These are phyloP conservation scores for Citrus trifoliata DNA, from an alignment of 345 rosid species.

Conservation along the genomic window DNA sequence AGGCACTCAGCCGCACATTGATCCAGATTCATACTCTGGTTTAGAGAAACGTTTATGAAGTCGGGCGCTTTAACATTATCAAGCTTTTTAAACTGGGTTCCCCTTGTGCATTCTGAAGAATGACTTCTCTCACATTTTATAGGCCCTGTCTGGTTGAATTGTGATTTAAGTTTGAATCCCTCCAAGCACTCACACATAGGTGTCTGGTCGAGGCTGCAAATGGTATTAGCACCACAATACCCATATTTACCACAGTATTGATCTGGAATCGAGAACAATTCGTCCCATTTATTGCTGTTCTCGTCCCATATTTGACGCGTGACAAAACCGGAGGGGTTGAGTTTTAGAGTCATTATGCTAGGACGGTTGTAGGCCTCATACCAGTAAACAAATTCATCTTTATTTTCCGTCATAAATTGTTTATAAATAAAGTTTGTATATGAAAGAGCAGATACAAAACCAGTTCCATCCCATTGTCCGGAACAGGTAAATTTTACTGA, in stretches of 20 bases:
- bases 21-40: background rate
- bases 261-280: background rate
- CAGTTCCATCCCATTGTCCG: background rate
- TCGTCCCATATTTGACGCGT: background rate
- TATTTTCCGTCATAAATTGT: background rate
- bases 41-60: background rate
- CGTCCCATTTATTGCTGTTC: background rate
- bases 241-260: background rate
- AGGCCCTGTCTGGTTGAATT: background rate
- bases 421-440: background rate
- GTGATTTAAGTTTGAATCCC: background rate
- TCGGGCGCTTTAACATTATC: background rate
- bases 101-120: background rate
- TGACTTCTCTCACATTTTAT: background rate
- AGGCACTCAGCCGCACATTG: background rate
- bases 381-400: background rate
- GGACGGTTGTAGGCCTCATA: background rate
- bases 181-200: background rate
- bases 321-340: background rate
- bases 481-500: background rate
- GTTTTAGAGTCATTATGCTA: background rate
- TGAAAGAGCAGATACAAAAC: background rate
- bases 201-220: background rate
- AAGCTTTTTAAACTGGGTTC: background rate
- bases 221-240: background rate